phyloP scores from a whole-genome alignment of 1,139 yeast genomes.

The Diutina siamensis region DNA sequence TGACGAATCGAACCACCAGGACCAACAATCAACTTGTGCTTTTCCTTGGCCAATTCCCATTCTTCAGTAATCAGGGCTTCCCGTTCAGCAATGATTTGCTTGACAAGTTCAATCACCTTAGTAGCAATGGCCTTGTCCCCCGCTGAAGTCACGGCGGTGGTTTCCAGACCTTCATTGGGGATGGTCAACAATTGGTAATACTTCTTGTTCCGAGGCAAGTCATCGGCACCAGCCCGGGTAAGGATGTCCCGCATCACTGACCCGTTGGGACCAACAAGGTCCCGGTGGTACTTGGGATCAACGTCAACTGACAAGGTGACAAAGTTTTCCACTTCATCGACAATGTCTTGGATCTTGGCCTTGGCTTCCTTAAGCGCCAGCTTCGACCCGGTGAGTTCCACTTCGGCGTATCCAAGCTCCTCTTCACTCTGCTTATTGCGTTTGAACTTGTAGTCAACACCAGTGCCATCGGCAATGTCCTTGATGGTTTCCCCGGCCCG shows the following conservation, averaged over 20 bases:
- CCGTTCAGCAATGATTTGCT: slow-evolving; percentile 50
- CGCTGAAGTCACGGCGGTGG: slow-evolving; percentile 48
- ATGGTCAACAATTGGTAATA: slow-evolving; percentile 55
- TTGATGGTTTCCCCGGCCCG: slow-evolving; percentile 77
- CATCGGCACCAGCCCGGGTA: slow-evolving; percentile 68
- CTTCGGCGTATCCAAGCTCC: slow-evolving; percentile 35
- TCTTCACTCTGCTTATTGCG: slow-evolving; percentile 31
- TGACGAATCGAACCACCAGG: slow-evolving; percentile 71
- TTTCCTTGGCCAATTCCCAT: slow-evolving; percentile 57
- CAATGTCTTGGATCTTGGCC: slow-evolving; percentile 48
- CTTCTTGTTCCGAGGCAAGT: slow-evolving; percentile 26
- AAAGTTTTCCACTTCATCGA: slow-evolving; percentile 57
- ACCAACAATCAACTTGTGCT: slow-evolving; percentile 73
- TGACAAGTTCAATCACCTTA: slow-evolving; percentile 53
- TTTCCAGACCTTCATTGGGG: slow-evolving; percentile 63
- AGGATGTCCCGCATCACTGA: slow-evolving; percentile 65
- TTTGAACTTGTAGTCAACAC: slow-evolving; percentile 59
- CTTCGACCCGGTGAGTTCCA: slow-evolving; percentile 73
- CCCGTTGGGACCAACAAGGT: slow-evolving; percentile 76
- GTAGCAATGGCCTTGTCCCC: slow-evolving; percentile 74
- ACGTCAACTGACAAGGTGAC: slow-evolving; percentile 54
- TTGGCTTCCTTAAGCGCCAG: slow-evolving; percentile 69
- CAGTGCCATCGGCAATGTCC: slow-evolving; percentile 71
- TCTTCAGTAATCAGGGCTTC: slow-evolving; percentile 51
- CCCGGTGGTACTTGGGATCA: slow-evolving; percentile 69